A percentile compares a stretch with the other conserved stretches of the same genome.
Conservation (phyloP, 331 rosid species). For the Quercus lobata region DNA sequence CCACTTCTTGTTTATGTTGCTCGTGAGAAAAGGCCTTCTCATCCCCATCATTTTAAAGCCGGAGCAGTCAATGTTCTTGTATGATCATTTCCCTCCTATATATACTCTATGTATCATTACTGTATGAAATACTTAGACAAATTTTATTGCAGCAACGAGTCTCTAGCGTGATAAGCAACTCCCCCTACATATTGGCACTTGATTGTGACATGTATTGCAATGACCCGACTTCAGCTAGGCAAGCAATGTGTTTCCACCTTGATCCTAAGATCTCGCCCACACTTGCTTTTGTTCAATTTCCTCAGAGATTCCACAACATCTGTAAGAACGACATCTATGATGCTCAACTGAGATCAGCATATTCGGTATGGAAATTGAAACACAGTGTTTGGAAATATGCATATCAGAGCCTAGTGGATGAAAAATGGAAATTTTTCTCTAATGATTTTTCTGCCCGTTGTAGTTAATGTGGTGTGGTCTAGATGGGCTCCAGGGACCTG, state of each 20-base stretch:
- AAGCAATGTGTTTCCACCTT: conserved; percentile 78
- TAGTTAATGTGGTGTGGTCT: conserved; percentile 60
- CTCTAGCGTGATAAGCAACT: conserved; percentile 64
- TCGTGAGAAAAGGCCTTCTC: conserved; percentile 37
- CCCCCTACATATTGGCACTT: conserved; percentile 64
- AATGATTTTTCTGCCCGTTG: neutral
- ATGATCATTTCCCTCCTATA: neutral
- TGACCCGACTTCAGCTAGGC: conserved; percentile 62
- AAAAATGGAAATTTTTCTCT: neutral
- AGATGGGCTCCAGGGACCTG: conserved; percentile 68
- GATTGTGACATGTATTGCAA: conserved; percentile 85
- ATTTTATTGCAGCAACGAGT: conserved; percentile 50
- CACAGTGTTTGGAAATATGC: neutral
- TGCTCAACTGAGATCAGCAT: conserved; percentile 40
- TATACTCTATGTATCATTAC: neutral
- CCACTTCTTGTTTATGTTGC: conserved; percentile 39
- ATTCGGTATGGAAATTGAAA: conserved; percentile 31
- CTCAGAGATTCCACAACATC: conserved; percentile 61
- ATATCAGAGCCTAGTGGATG: neutral
- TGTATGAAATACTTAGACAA: neutral
- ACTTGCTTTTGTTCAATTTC: conserved; percentile 77
- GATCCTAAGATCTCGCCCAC: conserved; percentile 54
- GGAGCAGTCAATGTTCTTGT: conserved; percentile 57
- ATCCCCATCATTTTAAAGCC: conserved; percentile 27
- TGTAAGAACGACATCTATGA: conserved; percentile 70